A percentile compares a stretch with the other conserved stretches of the same genome.
Conservation (phyloP, 352 stramenopile species). For the Phytophthora pluvialis region DNA sequence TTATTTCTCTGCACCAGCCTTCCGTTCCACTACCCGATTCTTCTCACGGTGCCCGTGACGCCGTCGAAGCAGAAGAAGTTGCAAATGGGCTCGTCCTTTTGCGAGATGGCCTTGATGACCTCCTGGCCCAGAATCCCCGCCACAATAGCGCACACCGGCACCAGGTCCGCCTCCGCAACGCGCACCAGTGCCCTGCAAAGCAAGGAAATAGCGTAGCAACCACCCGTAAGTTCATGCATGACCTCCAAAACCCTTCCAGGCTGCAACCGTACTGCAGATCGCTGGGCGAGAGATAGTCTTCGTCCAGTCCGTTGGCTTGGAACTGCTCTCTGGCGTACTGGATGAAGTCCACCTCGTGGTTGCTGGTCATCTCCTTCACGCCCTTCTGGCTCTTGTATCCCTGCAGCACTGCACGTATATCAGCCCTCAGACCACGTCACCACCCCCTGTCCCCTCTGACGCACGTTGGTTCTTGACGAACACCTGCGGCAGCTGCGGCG, state of each 20-base stretch:
- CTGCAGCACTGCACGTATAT: constrained; percentile 60
- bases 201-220: neutral
- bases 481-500: constrained; percentile 73
- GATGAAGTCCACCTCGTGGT: constrained; percentile 55
- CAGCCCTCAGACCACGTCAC: neutral
- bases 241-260: neutral
- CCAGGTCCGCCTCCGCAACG: constrained; percentile 69
- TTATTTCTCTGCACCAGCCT: constrained; percentile 11
- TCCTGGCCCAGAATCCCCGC: constrained; percentile 98
- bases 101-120: constrained; percentile 97
- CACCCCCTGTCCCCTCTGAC: constrained; percentile 8
- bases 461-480: constrained; percentile 83
- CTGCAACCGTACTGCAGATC: constrained; percentile 52
- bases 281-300: constrained; percentile 62
- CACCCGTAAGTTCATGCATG: neutral
- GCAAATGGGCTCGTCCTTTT: constrained; percentile 96
- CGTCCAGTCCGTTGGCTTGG: constrained; percentile 56
- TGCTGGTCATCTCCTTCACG: constrained; percentile 11
- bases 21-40: constrained; percentile 50
- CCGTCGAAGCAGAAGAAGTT: constrained; percentile 97
- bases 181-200: constrained; percentile 43
- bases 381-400: constrained; percentile 48
- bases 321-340: constrained; percentile 61
- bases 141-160: constrained; percentile 95
- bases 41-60: constrained; percentile 55